Base-by-base conservation (phyloP, 164 flowering plant species). In the Sedum album region DNA sequence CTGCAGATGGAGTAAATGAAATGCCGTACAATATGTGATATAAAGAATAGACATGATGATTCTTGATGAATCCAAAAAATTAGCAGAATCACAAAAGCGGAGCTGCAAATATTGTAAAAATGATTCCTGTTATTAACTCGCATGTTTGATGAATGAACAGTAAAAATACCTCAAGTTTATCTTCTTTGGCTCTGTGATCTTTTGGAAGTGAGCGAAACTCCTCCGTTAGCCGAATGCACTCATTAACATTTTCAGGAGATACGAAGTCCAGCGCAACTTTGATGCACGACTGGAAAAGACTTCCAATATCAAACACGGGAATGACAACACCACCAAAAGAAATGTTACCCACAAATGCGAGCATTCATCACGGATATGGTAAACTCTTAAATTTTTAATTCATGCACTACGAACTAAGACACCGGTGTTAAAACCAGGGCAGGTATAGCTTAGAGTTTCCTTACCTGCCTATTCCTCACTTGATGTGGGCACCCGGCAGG, bases 401-500 rank as follows among this genome's bases (percentile, higher is more conserved):
- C 8, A 53, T 53, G 60, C 11, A 6, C 13, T n/a, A 14, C 5
- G 48, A 41, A 15, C 11, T 41, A 41, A 48, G 23, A 48, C 17
- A 10, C 8, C 2, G 17, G 11, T 15, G 17, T n/a, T n/a, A 17
- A 46, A 46, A 46, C 51, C n/a, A 15, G 4, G 51, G 51, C 5
- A 46, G n/a, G 20, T 5, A 46, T 17, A 46, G 15, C 46, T 17
- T 48, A 48, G 18, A 6, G 21, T 17, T 17, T 48, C n/a, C 14
- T 14, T 75, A 91, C 97, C 92, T 86, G 85, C 15, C 89, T 88
- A 72, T 92, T 92, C 70, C 97, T 77, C 28, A 92, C 98, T 82
- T 92, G 98, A 74, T 90, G 96, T 4, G 97, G 97, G 62, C 97
- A 91, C 48, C 97, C 96, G 14, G 96, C 96, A 73, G 96, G 97